Conservation (phyloP, 2,329 filamentous ascomycete species). For the Periconia digitata region DNA sequence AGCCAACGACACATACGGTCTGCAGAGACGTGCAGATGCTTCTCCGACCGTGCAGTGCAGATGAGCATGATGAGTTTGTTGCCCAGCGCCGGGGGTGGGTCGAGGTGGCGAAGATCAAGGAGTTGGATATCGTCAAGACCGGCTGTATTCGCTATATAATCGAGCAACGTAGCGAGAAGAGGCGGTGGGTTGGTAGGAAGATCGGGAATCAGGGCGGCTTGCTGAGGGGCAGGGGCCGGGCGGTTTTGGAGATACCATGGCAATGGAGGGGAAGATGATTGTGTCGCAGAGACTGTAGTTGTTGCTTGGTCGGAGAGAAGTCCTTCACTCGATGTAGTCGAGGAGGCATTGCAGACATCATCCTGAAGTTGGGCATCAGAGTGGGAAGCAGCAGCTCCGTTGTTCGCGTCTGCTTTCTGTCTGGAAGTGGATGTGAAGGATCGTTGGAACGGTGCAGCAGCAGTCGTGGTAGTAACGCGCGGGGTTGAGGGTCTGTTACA, state of each 20-base stretch:
- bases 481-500: conserved; percentile 17
- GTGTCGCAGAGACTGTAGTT: conserved; percentile 1
- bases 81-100: conserved; percentile 85
- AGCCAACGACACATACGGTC: conserved; percentile 89
- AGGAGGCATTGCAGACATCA: neutral
- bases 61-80: conserved; percentile 91
- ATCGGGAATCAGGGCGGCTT: conserved; percentile 61
- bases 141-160: conserved; percentile 79
- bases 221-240: conserved; percentile 42
- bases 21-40: conserved; percentile 87
- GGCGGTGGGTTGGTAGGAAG: conserved; percentile 70
- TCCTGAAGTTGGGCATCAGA: conserved; percentile 17
- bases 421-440: conserved; percentile 23
- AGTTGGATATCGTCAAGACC: conserved; percentile 81
- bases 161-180: conserved; percentile 70
- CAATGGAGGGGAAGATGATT: conserved; percentile 33
- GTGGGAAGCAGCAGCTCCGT: conserved; percentile 8
- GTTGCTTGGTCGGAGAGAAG: neutral
- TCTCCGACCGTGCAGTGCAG: conserved; percentile 86
- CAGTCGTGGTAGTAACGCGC: conserved; percentile 1
- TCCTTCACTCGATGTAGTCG: neutral
- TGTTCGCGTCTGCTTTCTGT: conserved; percentile 16
- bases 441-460: conserved; percentile 11
- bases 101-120: conserved; percentile 79
- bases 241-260: conserved; percentile 83